Evolutionary conservation across 129 eudicot genomes (phyloP).

Genomic region (Tagetes patula): DNA sequence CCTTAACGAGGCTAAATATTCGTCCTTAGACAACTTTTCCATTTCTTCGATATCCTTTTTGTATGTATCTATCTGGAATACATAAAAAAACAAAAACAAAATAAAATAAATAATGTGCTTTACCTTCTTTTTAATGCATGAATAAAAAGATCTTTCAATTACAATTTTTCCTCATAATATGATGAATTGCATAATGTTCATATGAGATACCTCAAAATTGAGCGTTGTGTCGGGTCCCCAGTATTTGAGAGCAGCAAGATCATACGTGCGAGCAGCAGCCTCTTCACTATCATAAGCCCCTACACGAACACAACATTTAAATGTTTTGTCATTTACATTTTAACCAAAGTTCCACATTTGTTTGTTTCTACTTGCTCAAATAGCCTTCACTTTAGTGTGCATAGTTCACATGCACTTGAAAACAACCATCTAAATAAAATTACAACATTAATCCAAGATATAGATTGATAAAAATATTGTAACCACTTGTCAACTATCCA

Average conservation of each 20-base stretch:
- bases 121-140: background rate
- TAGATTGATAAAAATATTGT: background rate
- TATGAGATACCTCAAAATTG: constrained; percentile 71
- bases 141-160: background rate
- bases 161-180: background rate
- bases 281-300: constrained; percentile 92
- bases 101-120: background rate
- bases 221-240: constrained; percentile 81
- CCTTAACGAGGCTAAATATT: constrained; percentile 63
- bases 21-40: constrained; percentile 69
- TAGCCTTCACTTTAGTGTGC: background rate
- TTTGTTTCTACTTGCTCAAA: constrained; percentile 5
- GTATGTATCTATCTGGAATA: constrained; percentile 57
- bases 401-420: background rate
- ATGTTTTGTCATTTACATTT: constrained; percentile 19
- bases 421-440: background rate
- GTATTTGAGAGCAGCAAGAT: constrained; percentile 96
- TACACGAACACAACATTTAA: constrained; percentile 25
- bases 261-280: constrained; percentile 91
- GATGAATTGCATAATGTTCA: constrained; percentile 10
- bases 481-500: background rate
- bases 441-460: background rate
- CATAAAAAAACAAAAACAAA: constrained; percentile 8
- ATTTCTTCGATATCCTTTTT: constrained; percentile 68
- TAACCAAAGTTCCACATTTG: background rate